These are phyloP conservation scores for Agrocybe pediades DNA, from an alignment of 768 basidiomycete genomes.

Conservation along the genomic window DNA sequence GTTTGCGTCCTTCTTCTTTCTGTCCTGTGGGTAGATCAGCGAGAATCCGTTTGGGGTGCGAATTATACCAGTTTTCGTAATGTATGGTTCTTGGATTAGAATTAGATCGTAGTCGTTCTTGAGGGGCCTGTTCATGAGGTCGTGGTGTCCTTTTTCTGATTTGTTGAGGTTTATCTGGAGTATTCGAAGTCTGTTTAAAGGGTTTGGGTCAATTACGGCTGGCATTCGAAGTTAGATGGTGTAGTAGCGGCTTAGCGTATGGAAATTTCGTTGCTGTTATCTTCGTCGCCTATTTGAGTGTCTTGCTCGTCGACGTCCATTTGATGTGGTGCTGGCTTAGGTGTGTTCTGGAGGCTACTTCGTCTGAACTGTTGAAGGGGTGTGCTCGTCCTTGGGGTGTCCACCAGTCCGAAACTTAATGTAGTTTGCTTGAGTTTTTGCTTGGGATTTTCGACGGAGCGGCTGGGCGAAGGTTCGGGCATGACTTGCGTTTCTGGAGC, in stretches of 20 bases:
- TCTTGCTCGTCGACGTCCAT: not conserved
- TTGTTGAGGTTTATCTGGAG: constrained; percentile 20
- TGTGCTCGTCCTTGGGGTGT: not conserved
- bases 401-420: not conserved
- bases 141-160: constrained; percentile 13
- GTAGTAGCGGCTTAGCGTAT: not conserved
- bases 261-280: no score
- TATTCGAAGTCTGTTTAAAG: constrained; percentile 4
- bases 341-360: not conserved
- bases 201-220: no score
- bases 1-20: not conserved
- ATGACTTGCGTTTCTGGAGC: not conserved
- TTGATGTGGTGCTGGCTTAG: not conserved
- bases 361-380: not conserved
- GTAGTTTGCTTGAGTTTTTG: not conserved
- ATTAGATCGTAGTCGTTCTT: constrained; percentile 14
- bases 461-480: not conserved
- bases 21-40: constrained; percentile 17
- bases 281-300: not conserved
- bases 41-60: constrained; percentile 17
- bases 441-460: not conserved
- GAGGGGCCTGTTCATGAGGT: constrained; percentile 13
- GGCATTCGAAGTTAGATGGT: no score
- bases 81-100: constrained; percentile 20
- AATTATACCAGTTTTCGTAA: constrained; percentile 12